Conservation (phyloP, 495 filamentous ascomycete species). For the Penicillium diatomitis region DNA sequence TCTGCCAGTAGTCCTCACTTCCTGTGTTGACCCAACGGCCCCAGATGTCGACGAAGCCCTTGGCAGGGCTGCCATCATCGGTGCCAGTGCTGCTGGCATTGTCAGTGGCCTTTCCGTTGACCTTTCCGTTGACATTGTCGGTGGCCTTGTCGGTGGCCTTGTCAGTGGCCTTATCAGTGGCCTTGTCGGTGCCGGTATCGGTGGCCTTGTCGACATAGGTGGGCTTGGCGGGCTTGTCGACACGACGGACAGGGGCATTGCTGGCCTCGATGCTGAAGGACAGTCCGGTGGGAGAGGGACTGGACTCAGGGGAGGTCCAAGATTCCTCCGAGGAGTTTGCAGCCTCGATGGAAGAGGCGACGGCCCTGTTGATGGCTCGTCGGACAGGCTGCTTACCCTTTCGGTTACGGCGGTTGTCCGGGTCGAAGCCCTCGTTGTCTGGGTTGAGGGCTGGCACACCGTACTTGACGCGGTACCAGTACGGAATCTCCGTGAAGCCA, state of each 20-base stretch:
- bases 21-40: too few species aligned
- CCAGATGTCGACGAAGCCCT: too few species aligned
- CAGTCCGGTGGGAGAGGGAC: too few species aligned
- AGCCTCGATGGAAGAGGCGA: too few species aligned
- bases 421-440: background rate
- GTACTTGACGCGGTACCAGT: constrained; percentile 46
- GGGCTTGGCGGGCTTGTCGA: background rate
- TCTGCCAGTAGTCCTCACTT: too few species aligned
- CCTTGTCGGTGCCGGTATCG: background rate
- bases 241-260: background rate
- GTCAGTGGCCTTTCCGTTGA: background rate
- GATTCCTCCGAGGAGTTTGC: too few species aligned
- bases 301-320: too few species aligned
- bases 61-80: background rate
- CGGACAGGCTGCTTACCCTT: constrained; percentile 4
- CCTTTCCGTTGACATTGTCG: background rate
- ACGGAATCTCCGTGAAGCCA: constrained; percentile 48
- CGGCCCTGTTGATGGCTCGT: background rate
- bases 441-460: constrained; percentile 22
- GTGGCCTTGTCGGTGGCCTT: background rate
- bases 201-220: background rate
- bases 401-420: constrained; percentile 4
- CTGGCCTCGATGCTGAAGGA: background rate
- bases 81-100: background rate
- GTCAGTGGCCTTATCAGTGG: background rate